Base-by-base conservation (phyloP, 768 basidiomycete genomes). In the Termitomyces sp. region DNA sequence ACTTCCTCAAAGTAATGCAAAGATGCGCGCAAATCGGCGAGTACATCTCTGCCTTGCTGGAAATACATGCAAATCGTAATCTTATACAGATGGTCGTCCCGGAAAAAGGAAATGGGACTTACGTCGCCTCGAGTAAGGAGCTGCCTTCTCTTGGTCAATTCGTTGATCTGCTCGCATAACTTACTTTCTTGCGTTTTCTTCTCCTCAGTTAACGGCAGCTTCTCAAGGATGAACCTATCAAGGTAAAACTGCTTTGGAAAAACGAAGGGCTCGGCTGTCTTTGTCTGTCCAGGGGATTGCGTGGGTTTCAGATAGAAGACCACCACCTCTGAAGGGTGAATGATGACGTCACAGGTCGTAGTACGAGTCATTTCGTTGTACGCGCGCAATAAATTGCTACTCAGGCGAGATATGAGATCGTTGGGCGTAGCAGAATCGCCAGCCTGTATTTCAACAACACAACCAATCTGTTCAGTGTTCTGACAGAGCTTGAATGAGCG, bases 1-100 rank as follows among this genome's bases (percentile, higher is more conserved):
- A 92, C 75, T 53, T 83, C 72, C 67, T 91, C 87, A 66, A 84
- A 90, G 65, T 92, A 93, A 58, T 87, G 73, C 33, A 90, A 75
- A 0, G 84, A 72, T 3, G 84, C 79, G 9, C 78, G 78, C 43
- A 92, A 68, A 62, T 86, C 81, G 38, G 81, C 78, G 33, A 90
- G 64, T 1, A 83, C 77, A 64, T 92, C 88, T 63, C 80, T 75
- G 36, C 58, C 58, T 48, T 79, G 77, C 89, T 92, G 58, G 6
- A 57, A 26, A 56, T 13, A 60, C 26, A 57, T 24, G 38, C 20
- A 50, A 9, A 57, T 54, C 45, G 43, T 8, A 18, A 18, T 12
- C 14, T 13, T 40, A 32, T 48, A 28, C 24, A n/a, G 12, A 32
- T 20, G 26, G 14, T 9, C 24, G 22, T 12, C 30, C 2, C 28